These are phyloP conservation scores for Lyophyllum shimeji DNA, from an alignment of 768 basidiomycete species.

Conservation along the genomic window DNA sequence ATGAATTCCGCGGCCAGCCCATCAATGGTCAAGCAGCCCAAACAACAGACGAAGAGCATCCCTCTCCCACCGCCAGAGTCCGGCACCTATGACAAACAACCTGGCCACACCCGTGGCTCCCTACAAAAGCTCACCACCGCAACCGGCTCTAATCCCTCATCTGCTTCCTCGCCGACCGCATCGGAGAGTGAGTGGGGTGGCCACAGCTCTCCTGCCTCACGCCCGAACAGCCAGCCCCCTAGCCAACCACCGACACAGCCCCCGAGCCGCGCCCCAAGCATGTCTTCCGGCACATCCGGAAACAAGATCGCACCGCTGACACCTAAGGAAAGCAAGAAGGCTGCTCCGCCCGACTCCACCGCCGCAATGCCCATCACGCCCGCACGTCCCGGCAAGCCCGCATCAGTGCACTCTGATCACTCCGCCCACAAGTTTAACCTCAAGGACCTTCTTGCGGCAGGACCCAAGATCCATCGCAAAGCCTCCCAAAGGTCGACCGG, in stretches of 20 bases:
- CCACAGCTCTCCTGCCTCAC: constrained; percentile 55
- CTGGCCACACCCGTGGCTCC: constrained; percentile 44
- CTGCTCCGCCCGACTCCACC: constrained; percentile 19
- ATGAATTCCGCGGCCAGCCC: constrained; percentile 20
- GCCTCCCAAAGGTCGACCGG: constrained; percentile 70
- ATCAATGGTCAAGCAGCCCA: constrained; percentile 9
- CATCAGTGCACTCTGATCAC: constrained; percentile 52
- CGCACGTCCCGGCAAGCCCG: constrained; percentile 29
- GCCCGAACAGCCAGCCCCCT: constrained; percentile 49
- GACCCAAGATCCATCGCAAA: constrained; percentile 73
- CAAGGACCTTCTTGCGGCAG: constrained; percentile 72
- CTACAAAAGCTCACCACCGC: constrained; percentile 39
- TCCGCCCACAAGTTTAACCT: constrained; percentile 77
- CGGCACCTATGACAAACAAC: constrained; percentile 46
- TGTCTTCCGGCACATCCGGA: constrained; percentile 43
- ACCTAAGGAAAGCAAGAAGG: constrained; percentile 19
- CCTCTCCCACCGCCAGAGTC: constrained; percentile 56
- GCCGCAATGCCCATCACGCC: constrained; percentile 4
- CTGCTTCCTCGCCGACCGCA: constrained; percentile 45
- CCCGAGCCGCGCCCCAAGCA: constrained; percentile 46
- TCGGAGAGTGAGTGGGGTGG: constrained; percentile 58
- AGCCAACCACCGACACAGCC: constrained; percentile 57
- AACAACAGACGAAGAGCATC: constrained; percentile 22
- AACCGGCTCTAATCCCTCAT: constrained; percentile 34
- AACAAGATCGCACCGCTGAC: constrained; percentile 26